Percentiles rank a stretch among this genome's conserved stretches.
These are phyloP conservation scores for Leptomonas seymouri DNA, from an alignment of 208 protist genomes.

Conservation along the genomic window DNA sequence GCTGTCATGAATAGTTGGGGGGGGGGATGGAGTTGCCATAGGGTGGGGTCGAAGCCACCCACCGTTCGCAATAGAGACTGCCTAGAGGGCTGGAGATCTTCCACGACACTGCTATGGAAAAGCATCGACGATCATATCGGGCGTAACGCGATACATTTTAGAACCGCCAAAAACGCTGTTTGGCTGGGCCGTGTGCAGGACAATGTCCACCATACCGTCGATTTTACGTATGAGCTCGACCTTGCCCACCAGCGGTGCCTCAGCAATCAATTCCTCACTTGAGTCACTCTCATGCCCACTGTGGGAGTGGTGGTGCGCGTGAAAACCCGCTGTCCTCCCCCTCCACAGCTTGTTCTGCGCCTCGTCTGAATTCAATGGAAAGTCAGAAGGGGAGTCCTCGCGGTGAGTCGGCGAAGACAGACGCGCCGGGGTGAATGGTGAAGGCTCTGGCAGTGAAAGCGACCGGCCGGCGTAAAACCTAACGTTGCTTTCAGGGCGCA, in stretches of 20 bases:
- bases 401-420: not conserved
- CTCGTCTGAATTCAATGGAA: not conserved
- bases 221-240: constrained; percentile 24
- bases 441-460: constrained; percentile 14
- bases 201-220: constrained; percentile 20
- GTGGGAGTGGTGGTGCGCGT: not conserved
- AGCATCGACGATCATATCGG: constrained; percentile 27
- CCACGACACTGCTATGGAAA: too few relatives aligned
- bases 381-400: not conserved
- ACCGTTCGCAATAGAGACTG: too few relatives aligned
- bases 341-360: too few relatives aligned
- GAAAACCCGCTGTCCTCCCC: not conserved
- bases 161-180: constrained; percentile 35
- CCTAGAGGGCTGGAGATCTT: too few relatives aligned
- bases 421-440: too few relatives aligned
- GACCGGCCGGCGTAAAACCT: constrained; percentile 9
- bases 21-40: too few relatives aligned
- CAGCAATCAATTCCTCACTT: constrained; percentile 19
- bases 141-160: constrained; percentile 32
- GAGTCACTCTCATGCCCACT: constrained; percentile 9
- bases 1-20: too few relatives aligned
- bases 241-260: constrained; percentile 10
- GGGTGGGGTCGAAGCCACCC: too few relatives aligned
- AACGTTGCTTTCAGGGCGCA: constrained; percentile 12
- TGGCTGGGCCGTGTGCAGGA: constrained; percentile 19